Percentiles rank a stretch among this genome's conserved stretches.
Evolutionary conservation across 2,329 filamentous ascomycete species (phyloP).

Genomic region (Fusarium bulbicola): DNA sequence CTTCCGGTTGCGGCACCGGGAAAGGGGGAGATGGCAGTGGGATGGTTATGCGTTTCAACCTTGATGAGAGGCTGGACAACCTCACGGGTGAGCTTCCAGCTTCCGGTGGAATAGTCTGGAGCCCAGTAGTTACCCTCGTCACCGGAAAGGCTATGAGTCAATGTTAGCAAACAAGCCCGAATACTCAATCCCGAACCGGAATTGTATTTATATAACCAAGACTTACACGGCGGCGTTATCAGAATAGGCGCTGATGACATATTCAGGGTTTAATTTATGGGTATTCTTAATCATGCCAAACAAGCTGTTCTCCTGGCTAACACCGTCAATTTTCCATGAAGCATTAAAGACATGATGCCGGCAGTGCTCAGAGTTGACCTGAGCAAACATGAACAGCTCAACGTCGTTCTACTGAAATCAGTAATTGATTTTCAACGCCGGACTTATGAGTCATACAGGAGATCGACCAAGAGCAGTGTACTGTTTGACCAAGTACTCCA

Average conservation of each 20-base stretch:
- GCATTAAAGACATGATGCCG: constrained; percentile 94
- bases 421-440: constrained; percentile 21
- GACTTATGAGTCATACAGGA: constrained; percentile 54
- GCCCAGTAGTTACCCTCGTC: constrained; percentile 73
- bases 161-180: constrained; percentile 1
- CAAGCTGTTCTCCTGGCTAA: constrained; percentile 79
- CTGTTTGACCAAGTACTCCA: constrained; percentile 87
- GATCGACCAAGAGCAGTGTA: constrained; percentile 60
- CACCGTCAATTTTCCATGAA: constrained; percentile 92
- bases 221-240: constrained; percentile 90
- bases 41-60: constrained; percentile 98
- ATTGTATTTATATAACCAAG: constrained; percentile 10
- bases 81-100: constrained; percentile 89
- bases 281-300: constrained; percentile 98
- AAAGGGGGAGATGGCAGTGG: constrained; percentile 93
- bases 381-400: constrained; percentile 98
- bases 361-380: constrained; percentile 98
- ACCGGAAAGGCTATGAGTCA: constrained; percentile 45
- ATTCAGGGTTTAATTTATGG: constrained; percentile 80
- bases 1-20: constrained; percentile 94
- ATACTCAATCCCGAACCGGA: neutral
- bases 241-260: constrained; percentile 94
- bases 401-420: constrained; percentile 69
- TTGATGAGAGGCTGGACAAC: constrained; percentile 88
- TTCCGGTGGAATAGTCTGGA: constrained; percentile 84